Percentiles rank a stretch among this genome's conserved stretches.
Evolutionary conservation across 352 stramenopile genomes (phyloP).

Genomic region (Phytopythium helicoides): DNA sequence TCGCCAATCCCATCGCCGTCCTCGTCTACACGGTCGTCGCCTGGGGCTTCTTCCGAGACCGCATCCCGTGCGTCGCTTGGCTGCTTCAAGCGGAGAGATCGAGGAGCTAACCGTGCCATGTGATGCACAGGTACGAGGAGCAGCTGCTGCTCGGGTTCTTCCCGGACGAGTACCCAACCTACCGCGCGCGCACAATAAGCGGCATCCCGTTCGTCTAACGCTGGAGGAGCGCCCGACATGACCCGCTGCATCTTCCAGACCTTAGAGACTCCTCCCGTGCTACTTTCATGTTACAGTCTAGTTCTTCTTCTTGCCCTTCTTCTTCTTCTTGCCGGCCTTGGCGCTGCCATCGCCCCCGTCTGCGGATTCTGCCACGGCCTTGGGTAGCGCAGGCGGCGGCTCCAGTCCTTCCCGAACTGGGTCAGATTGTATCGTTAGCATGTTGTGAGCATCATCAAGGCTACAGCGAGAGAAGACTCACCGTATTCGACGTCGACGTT

Average conservation of each 20-base stretch:
- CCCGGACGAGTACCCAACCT: conserved; percentile 90
- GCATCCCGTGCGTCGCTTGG: conserved; percentile 82
- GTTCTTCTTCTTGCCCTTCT: conserved; percentile 39
- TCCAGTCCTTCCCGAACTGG: conserved; percentile 42
- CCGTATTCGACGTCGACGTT: conserved; percentile 53
- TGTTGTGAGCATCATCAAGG: no score
- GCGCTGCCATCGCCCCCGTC: conserved; percentile 4
- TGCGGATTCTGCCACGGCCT: background rate
- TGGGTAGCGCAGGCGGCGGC: conserved; percentile 23
- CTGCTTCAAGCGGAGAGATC: no score
- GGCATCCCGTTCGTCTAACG: conserved; percentile 91
- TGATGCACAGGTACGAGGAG: conserved; percentile 87
- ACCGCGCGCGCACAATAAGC: conserved; percentile 86
- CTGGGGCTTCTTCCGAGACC: conserved; percentile 94
- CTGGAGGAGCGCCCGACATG: background rate
- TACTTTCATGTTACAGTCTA: conserved; percentile 16
- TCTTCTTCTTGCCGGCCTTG: conserved; percentile 26
- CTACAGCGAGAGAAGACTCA: conserved; percentile 15
- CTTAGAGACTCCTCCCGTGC: no score
- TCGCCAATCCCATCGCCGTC: conserved; percentile 89
- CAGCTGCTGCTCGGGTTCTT: conserved; percentile 89
- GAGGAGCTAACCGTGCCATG: background rate
- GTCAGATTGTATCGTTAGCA: background rate
- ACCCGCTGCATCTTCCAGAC: background rate
- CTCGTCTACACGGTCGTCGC: conserved; percentile 86